A percentile compares a stretch with the other conserved stretches of the same genome.
Evolutionary conservation across 805 yeast species (phyloP).

Genomic region (Candida suzukii): DNA sequence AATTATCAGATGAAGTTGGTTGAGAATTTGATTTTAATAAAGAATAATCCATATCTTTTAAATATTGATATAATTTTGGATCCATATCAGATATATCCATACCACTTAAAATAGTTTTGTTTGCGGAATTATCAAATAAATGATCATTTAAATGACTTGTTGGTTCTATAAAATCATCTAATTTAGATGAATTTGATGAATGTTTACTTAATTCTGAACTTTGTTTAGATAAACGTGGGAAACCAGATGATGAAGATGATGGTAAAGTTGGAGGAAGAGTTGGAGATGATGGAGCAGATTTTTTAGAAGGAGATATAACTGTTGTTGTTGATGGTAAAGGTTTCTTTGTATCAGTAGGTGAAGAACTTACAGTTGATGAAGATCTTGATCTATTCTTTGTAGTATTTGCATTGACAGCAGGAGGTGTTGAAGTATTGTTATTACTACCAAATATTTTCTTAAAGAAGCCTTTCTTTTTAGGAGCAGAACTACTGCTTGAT

Average conservation of each 20-base stretch:
- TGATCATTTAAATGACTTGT: slow-evolving; percentile 1
- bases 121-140: slow-evolving; percentile 6
- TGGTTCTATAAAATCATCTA: slow-evolving; percentile 9
- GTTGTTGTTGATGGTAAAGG: slow-evolving; percentile 1
- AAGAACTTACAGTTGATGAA: neutral
- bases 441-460: slow-evolving; percentile 21
- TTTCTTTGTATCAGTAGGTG: slow-evolving; percentile 9
- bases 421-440: slow-evolving; percentile 4
- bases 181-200: neutral
- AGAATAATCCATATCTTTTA: slow-evolving; percentile 23
- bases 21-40: neutral
- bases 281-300: slow-evolving; percentile 5
- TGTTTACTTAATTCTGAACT: neutral
- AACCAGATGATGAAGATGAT: neutral
- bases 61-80: slow-evolving; percentile 39
- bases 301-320: neutral
- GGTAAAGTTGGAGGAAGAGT: slow-evolving; percentile 3
- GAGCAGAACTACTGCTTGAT: neutral
- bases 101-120: neutral
- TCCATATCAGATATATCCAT: slow-evolving; percentile 18
- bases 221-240: neutral
- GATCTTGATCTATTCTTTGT: neutral
- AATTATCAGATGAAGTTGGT: slow-evolving; percentile 1
- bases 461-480: slow-evolving; percentile 16
- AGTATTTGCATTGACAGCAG: slow-evolving; percentile 1